These are phyloP conservation scores for Geotrichum siamense DNA, from an alignment of 1,139 yeast genomes.

Conservation along the genomic window DNA sequence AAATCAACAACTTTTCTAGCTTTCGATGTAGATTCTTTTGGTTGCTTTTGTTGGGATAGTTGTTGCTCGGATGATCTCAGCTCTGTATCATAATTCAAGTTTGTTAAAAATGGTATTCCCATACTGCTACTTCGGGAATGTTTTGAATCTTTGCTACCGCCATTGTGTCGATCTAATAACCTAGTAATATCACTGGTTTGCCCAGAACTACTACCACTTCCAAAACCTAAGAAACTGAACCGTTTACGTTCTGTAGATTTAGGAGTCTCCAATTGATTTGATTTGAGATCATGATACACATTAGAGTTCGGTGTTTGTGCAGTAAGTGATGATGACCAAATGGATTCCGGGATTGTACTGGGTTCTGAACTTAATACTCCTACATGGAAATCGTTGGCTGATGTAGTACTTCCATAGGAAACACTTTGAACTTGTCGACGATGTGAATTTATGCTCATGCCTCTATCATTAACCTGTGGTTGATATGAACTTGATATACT, in stretches of 20 bases:
- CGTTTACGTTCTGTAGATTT: slow-evolving; percentile 1
- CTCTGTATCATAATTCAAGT: slow-evolving; percentile 1
- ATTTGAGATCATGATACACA: not conserved
- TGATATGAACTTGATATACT: not conserved
- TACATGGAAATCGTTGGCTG: slow-evolving; percentile 1
- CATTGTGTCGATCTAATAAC: not conserved
- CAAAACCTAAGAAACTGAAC: slow-evolving; percentile 2
- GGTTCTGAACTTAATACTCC: not conserved
- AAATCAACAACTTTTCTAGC: slow-evolving; percentile 23
- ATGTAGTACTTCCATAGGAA: slow-evolving; percentile 21
- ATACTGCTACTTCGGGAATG: slow-evolving; percentile 2
- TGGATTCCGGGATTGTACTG: too few species aligned
- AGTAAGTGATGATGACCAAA: not conserved
- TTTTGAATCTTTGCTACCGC: not conserved
- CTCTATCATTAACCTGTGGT: not conserved
- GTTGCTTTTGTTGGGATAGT: not conserved
- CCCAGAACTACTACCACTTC: not conserved
- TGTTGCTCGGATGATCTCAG: not conserved
- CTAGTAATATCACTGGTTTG: slow-evolving; percentile 1
- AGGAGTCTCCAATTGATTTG: not conserved
- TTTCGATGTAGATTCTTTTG: slow-evolving; percentile 6
- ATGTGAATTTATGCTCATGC: not conserved
- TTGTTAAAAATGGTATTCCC: slow-evolving; percentile 5
- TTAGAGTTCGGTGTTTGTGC: not conserved
- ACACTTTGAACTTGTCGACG: slow-evolving; percentile 23